Percentiles rank a stretch among this genome's conserved stretches.
Conservation (phyloP, 2,329 filamentous ascomycete genomes). For the Cyanodermella asteris region DNA sequence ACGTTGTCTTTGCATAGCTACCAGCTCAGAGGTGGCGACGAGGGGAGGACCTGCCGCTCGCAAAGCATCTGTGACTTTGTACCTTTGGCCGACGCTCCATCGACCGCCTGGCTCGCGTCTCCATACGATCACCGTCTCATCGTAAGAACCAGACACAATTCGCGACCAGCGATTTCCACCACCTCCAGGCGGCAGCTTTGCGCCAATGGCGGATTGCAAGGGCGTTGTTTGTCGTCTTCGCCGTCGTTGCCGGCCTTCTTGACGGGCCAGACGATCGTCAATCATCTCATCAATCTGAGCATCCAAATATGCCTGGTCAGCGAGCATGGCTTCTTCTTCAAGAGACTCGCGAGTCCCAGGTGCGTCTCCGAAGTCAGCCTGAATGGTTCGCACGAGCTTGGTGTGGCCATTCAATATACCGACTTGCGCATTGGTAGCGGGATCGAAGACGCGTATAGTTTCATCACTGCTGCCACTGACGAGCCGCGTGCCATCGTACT, state of each 20-base stretch:
- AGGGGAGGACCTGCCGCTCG: constrained; percentile 19
- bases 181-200: constrained; percentile 73
- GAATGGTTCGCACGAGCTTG: constrained; percentile 77
- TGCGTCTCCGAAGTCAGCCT: constrained; percentile 80
- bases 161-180: constrained; percentile 74
- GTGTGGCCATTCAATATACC: constrained; percentile 65
- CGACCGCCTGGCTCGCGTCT: constrained; percentile 62
- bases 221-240: constrained; percentile 2
- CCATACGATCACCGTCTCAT: constrained; percentile 92
- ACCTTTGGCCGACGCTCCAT: constrained; percentile 57
- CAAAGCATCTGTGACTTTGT: constrained; percentile 51
- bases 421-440: constrained; percentile 65
- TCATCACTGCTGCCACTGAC: constrained; percentile 93
- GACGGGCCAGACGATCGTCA: too few relatives aligned
- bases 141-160: constrained; percentile 95
- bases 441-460: constrained; percentile 87
- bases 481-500: constrained; percentile 82
- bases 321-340: constrained; percentile 44
- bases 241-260: neutral
- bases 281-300: too few relatives aligned
- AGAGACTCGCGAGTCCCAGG: constrained; percentile 61
- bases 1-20: neutral
- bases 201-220: constrained; percentile 56
- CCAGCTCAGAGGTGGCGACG: constrained; percentile 6
- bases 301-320: too few relatives aligned